phyloP scores from a whole-genome alignment of 1,284 basidiomycete genomes.

The Golubevia pallescens region DNA sequence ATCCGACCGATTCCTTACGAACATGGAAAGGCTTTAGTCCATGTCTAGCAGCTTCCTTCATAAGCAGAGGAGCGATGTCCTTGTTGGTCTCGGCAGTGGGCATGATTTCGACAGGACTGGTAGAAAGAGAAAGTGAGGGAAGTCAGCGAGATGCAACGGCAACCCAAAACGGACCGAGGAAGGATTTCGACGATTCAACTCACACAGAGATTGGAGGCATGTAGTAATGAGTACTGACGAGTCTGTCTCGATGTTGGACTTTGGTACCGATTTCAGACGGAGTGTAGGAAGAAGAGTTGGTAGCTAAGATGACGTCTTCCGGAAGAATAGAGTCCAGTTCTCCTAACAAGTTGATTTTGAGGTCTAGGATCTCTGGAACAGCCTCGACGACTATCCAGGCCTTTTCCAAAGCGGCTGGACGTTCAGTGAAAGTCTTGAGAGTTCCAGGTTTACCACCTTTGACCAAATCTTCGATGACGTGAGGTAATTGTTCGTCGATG shows the following conservation, averaged over 20 bases:
- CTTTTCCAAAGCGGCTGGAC: neutral
- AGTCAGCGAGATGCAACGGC: no score
- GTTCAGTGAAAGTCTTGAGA: neutral
- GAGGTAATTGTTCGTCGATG: neutral
- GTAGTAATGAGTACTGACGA: constrained; percentile 12
- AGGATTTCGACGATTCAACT: neutral
- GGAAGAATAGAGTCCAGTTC: neutral
- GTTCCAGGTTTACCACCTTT: neutral
- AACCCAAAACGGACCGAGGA: no score
- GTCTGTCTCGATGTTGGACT: neutral
- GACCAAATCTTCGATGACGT: neutral
- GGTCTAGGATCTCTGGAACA: neutral
- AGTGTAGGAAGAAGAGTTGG: neutral
- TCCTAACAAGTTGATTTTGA: neutral
- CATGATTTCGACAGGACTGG: constrained; percentile 10
- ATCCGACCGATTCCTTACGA: constrained; percentile 12
- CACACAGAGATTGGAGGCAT: constrained; percentile 5
- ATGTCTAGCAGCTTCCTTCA: constrained; percentile 4
- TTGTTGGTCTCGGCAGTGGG: constrained; percentile 5
- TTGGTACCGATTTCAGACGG: neutral
- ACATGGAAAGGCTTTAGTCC: constrained; percentile 5
- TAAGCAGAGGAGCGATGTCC: constrained; percentile 7
- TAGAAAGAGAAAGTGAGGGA: neutral
- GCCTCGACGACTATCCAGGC: neutral
- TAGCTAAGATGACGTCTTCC: neutral